Evolutionary conservation across 495 filamentous ascomycete genomes (phyloP).

Genomic region (Cairneyella variabilis): DNA sequence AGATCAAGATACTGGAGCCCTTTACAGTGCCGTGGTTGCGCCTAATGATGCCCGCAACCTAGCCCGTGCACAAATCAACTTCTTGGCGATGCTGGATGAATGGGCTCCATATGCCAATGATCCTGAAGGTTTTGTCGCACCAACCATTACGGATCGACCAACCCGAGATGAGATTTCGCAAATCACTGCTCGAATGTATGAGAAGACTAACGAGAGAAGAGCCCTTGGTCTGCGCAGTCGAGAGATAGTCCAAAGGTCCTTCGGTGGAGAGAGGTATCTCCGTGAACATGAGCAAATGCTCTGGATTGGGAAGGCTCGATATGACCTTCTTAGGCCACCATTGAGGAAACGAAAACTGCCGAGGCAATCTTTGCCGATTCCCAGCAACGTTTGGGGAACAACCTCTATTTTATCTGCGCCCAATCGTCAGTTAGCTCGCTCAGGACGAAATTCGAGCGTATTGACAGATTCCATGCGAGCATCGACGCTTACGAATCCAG

Average conservation of each 20-base stretch:
- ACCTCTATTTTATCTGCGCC: too few relatives aligned
- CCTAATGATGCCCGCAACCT: conserved; percentile 58
- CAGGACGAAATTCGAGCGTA: too few relatives aligned
- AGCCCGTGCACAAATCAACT: conserved; percentile 56
- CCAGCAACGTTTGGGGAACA: too few relatives aligned
- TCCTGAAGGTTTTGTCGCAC: conserved; percentile 30
- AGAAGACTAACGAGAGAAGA: conserved; percentile 53
- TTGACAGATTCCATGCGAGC: too few relatives aligned
- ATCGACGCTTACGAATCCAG: conserved; percentile 6
- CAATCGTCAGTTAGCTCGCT: too few relatives aligned
- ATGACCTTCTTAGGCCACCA: neutral
- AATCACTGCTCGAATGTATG: conserved; percentile 59
- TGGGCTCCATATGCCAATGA: conserved; percentile 54
- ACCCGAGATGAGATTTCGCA: conserved; percentile 46
- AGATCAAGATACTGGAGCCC: conserved; percentile 52
- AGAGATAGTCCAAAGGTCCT: conserved; percentile 56
- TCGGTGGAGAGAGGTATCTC: conserved; percentile 59
- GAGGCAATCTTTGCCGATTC: neutral
- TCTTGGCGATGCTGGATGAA: conserved; percentile 57
- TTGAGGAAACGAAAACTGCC: neutral
- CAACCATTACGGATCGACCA: conserved; percentile 45
- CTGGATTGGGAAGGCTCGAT: conserved; percentile 54
- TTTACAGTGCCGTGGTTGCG: conserved; percentile 58
- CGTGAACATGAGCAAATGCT: too few relatives aligned
- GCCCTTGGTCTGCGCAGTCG: conserved; percentile 58